Evolutionary conservation across 352 stramenopile species (phyloP), one percentile per base, ranked within the genome.

Genomic region (Phytopythium montanum): DNA sequence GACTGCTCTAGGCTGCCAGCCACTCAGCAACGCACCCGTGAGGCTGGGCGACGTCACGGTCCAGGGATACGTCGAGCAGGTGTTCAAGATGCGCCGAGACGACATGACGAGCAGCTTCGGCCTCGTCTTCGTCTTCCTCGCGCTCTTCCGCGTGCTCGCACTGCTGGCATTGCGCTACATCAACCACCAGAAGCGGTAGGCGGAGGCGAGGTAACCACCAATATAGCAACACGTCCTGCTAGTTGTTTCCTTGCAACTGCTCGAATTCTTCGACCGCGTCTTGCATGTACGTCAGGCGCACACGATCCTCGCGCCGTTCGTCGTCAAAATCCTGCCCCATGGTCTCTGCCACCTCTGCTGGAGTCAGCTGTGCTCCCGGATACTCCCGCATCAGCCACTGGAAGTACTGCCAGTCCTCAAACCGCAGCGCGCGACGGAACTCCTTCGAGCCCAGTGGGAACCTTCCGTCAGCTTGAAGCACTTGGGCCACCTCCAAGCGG

Each of bases 171-270:
- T 82, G 21, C 68, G 72, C 8, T 79, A 72, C 53, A 61, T 82
- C 38, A 78, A 78, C 57, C 68, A 80, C 59, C 70, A 82, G 56
- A 79, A 76, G 49, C 46, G 62, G 33, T 76, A 79, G 29, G n/a
- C n/a, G n/a, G n/a, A n/a, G n/a, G n/a, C n/a, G n/a, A n/a, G n/a
- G n/a, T n/a, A n/a, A n/a, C n/a, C n/a, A n/a, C n/a, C n/a, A n/a
- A n/a, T n/a, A n/a, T n/a, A n/a, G n/a, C 5, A 38, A 38, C 12
- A 10, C 12, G 10, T 10, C 12, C 33, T 38, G 33, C 33, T 38
- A 38, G 33, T 10, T 10, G n/a, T n/a, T n/a, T 38, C 12, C 33
- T 38, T 12, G 6, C 33, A 38, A 38, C 12, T 38, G 33, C 33
- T 38, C 2, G 5, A 21, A 23, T 19, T 45, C 38, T 14, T 23